Percentiles rank a stretch among this genome's conserved stretches.
Conservation (phyloP, 257 asterid species). For the Nicotiana tomentosiformis region DNA sequence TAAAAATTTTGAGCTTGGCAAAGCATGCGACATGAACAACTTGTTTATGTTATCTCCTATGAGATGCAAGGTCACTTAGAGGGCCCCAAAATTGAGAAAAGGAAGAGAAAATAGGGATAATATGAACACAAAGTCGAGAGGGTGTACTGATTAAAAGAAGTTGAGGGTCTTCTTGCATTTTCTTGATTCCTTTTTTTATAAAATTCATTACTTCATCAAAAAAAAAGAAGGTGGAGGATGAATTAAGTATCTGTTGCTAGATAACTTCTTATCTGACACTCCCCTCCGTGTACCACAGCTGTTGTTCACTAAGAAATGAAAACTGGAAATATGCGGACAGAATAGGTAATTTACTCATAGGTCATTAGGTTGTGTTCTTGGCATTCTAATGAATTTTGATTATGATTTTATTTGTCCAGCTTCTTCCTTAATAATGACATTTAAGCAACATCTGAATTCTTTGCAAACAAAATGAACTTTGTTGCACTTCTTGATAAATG, state of each 20-base stretch:
- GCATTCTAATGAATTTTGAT: background rate
- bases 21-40: background rate
- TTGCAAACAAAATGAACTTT: constrained; percentile 7
- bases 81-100: background rate
- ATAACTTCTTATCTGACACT: background rate
- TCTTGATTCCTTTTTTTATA: too few relatives aligned
- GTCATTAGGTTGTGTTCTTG: background rate
- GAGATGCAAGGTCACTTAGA: background rate
- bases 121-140: background rate
- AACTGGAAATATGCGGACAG: background rate
- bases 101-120: constrained; percentile 1
- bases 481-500: background rate
- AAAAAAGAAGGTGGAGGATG: too few relatives aligned
- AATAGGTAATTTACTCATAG: background rate
- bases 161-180: too few relatives aligned
- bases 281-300: background rate
- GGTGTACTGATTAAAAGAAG: background rate
- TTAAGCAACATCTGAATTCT: background rate
- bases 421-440: background rate
- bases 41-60: background rate
- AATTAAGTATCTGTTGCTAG: constrained; percentile 4
- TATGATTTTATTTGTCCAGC: background rate
- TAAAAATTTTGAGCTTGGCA: background rate
- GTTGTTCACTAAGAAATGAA: background rate
- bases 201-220: too few relatives aligned